phyloP scores from a whole-genome alignment of 805 yeast species.

The Candida nitratophila region DNA sequence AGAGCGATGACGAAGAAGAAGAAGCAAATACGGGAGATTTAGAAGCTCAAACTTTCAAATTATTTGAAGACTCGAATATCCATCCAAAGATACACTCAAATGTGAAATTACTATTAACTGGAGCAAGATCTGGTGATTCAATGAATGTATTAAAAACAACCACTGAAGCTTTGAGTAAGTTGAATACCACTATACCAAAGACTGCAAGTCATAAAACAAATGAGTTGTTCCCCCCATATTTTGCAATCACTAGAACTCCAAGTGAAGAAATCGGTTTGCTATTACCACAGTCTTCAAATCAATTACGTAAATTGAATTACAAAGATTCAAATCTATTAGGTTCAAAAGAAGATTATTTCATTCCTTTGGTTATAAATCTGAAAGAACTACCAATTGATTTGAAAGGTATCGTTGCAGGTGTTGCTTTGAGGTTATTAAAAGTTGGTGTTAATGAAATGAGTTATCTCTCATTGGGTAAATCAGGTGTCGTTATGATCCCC shows the following conservation, averaged over 20 bases:
- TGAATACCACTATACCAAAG: slow-evolving; percentile 19
- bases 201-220: slow-evolving; percentile 8
- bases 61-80: slow-evolving; percentile 31
- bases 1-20: slow-evolving; percentile 1
- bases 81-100: slow-evolving; percentile 36
- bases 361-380: slow-evolving; percentile 52
- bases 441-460: slow-evolving; percentile 39
- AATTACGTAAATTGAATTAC: slow-evolving; percentile 32
- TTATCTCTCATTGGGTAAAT: slow-evolving; percentile 53
- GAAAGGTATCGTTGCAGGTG: slow-evolving; percentile 62
- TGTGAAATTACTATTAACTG: slow-evolving; percentile 43
- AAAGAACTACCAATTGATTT: slow-evolving; percentile 47
- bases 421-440: slow-evolving; percentile 41
- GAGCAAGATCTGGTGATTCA: slow-evolving; percentile 48
- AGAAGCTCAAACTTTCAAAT: slow-evolving; percentile 29
- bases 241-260: slow-evolving; percentile 47
- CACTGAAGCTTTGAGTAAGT: slow-evolving; percentile 26
- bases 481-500: slow-evolving; percentile 55
- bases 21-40: slow-evolving; percentile 7
- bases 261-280: slow-evolving; percentile 42
- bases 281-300: slow-evolving; percentile 34
- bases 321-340: slow-evolving; percentile 41
- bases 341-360: slow-evolving; percentile 45
- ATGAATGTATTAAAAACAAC: slow-evolving; percentile 34
- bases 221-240: slow-evolving; percentile 33